Percentiles rank a stretch among this genome's conserved stretches.
These are phyloP conservation scores for Biancaea sappan DNA, from an alignment of 306 rosid species.

Conservation along the genomic window DNA sequence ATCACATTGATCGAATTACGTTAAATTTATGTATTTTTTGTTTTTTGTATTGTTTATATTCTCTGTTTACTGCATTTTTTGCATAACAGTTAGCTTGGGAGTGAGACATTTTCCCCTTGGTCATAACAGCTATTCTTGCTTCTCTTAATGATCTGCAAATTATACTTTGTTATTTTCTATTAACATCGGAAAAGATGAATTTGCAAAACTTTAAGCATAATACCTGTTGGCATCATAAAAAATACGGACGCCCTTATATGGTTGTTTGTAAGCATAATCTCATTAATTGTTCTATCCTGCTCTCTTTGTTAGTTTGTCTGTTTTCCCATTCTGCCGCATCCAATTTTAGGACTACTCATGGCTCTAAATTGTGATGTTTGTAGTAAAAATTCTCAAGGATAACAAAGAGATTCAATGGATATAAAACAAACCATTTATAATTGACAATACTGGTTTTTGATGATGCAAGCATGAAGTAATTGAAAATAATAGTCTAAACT, in stretches of 20 bases:
- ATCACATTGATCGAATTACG: too few relatives aligned
- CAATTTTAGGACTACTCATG: background rate
- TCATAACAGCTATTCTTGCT: conserved; percentile 12
- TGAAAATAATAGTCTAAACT: conserved; percentile 19
- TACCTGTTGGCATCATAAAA: background rate
- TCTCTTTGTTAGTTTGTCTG: background rate
- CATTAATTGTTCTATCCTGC: background rate
- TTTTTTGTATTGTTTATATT: too few relatives aligned
- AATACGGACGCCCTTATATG: background rate
- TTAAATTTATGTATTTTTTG: too few relatives aligned
- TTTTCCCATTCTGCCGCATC: background rate
- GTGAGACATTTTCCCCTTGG: background rate
- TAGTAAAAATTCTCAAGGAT: background rate
- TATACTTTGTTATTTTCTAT: background rate
- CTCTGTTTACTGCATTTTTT: too few relatives aligned
- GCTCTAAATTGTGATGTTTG: background rate
- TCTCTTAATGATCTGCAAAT: background rate
- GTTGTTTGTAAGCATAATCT: conserved; percentile 2
- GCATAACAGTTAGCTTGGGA: background rate
- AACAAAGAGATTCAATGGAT: background rate
- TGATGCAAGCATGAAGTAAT: conserved; percentile 19
- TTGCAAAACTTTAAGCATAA: conserved; percentile 67
- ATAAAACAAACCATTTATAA: background rate
- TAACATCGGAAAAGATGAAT: conserved; percentile 78
- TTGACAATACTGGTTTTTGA: background rate